Evolutionary conservation across 2,329 filamentous ascomycete species (phyloP).

Genomic region (Colletotrichum camelliae): DNA sequence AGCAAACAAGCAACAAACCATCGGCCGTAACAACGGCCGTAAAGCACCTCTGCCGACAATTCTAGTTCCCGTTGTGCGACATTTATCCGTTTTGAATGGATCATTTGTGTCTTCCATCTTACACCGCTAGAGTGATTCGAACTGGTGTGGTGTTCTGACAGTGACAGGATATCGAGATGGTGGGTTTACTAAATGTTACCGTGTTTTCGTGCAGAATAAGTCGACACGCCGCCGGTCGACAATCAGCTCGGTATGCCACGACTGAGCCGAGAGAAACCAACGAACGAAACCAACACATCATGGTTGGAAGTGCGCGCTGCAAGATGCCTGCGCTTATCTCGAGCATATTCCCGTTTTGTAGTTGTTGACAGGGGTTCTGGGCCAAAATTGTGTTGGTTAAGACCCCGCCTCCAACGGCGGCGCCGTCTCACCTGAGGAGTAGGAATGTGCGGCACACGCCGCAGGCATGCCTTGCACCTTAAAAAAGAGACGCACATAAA

Average conservation of each 20-base stretch:
- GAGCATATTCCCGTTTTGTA: neutral
- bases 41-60: neutral
- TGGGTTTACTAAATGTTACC: neutral
- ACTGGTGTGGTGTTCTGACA: neutral
- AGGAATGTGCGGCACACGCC: neutral
- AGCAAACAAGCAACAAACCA: neutral
- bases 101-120: neutral
- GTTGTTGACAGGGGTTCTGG: neutral
- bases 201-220: neutral
- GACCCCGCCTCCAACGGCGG: neutral
- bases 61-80: neutral
- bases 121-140: neutral
- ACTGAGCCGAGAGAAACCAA: neutral
- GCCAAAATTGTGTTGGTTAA: neutral
- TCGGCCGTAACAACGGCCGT: neutral
- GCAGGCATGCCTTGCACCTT: neutral
- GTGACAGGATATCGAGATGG: neutral
- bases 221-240: neutral
- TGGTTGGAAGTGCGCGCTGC: neutral
- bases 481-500: neutral
- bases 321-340: neutral
- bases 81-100: neutral
- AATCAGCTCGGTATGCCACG: neutral
- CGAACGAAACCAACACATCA: neutral
- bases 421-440: neutral